Evolutionary conservation across 805 yeast species (phyloP).

Genomic region (Candida odintsovae): DNA sequence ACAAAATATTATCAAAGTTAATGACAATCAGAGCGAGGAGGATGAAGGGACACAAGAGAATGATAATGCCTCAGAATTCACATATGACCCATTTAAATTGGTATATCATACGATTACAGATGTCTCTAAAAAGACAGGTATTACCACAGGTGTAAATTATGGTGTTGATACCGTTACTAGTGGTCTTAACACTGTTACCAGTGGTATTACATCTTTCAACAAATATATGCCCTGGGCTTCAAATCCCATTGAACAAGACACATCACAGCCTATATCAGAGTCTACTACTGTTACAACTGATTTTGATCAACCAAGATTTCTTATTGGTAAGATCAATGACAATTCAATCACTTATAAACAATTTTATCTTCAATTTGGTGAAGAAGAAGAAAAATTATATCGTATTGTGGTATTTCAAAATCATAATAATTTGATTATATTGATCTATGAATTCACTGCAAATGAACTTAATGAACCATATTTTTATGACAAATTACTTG

Average conservation of each 20-base stretch:
- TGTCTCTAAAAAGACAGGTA: conserved; percentile 15
- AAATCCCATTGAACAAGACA: not conserved
- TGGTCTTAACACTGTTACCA: conserved; percentile 2
- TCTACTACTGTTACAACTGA: not conserved
- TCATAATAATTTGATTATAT: conserved; percentile 2
- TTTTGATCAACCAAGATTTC: conserved; percentile 1
- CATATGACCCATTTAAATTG: conserved; percentile 25
- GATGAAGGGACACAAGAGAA: conserved; percentile 11
- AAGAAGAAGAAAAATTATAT: conserved; percentile 10
- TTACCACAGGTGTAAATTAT: conserved; percentile 17
- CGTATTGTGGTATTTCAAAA: conserved; percentile 16
- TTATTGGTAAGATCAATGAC: conserved; percentile 16
- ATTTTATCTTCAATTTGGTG: conserved; percentile 13
- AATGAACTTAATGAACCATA: conserved; percentile 11
- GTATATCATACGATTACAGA: conserved; percentile 19
- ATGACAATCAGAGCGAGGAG: conserved; percentile 20
- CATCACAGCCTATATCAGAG: not conserved
- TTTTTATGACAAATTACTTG: conserved; percentile 10
- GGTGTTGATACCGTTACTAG: conserved; percentile 14
- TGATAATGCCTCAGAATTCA: conserved; percentile 9
- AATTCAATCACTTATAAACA: conserved; percentile 15
- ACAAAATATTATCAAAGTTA: conserved; percentile 19
- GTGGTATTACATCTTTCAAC: conserved; percentile 3
- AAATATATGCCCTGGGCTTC: conserved; percentile 11
- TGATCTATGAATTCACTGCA: conserved; percentile 16